phyloP scores from a whole-genome alignment of 495 filamentous ascomycete species.

The Tuber melanosporum region DNA sequence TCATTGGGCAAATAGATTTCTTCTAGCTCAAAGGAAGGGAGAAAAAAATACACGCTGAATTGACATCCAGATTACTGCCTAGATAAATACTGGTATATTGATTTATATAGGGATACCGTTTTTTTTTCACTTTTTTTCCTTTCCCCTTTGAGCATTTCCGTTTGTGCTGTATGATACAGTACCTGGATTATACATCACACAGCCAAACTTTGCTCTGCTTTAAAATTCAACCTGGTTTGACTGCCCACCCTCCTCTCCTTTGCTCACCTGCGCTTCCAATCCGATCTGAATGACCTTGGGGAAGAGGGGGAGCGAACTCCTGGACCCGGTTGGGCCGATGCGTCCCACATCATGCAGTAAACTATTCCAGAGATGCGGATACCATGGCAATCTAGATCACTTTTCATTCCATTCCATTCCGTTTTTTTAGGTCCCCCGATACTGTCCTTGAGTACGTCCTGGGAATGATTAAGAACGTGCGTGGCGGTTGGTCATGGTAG shows the following conservation, averaged over 20 bases:
- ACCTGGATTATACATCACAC: neutral
- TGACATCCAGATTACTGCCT: neutral
- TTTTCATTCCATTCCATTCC: too few species aligned
- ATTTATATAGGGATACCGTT: conserved; percentile 22
- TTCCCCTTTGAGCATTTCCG: neutral
- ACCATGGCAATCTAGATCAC: neutral
- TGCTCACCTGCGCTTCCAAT: neutral
- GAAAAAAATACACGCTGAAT: neutral
- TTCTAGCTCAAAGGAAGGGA: neutral
- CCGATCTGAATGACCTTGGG: neutral
- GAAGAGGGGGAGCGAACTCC: neutral
- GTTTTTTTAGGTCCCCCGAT: too few species aligned
- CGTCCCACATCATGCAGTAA: too few species aligned
- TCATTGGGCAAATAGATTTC: neutral
- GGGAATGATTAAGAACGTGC: too few species aligned
- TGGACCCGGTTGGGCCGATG: neutral
- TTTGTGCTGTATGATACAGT: neutral
- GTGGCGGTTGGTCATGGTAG: neutral
- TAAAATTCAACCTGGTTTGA: neutral
- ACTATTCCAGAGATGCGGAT: too few species aligned
- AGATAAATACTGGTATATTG: neutral
- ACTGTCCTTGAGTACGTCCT: too few species aligned
- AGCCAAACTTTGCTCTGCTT: neutral
- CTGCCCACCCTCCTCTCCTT: neutral
- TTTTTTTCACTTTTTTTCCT: neutral